Conservation (phyloP, 2,329 filamentous ascomycete species). For the Myriangium duriaei region DNA sequence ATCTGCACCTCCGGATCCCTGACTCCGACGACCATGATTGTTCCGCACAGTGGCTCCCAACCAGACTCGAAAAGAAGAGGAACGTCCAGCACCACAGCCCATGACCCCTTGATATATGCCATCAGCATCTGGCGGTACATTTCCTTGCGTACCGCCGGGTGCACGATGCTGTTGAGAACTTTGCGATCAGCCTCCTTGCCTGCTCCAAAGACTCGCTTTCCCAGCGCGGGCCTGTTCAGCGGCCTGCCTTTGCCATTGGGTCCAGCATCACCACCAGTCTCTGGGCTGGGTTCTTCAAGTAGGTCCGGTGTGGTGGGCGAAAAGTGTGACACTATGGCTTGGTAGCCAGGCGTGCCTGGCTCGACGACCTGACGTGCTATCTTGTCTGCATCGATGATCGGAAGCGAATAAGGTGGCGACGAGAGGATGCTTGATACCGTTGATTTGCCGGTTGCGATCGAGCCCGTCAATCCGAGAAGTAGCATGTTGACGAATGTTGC, state of each 20-base stretch:
- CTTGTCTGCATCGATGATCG: constrained; percentile 87
- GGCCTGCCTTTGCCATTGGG: constrained; percentile 53
- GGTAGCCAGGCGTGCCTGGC: constrained; percentile 75
- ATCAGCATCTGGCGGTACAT: constrained; percentile 66
- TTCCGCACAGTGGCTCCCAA: constrained; percentile 75
- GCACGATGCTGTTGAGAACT: constrained; percentile 79
- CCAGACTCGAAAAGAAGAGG: constrained; percentile 82
- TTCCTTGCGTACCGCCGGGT: constrained; percentile 73
- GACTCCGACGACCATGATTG: constrained; percentile 78
- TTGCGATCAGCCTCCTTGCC: constrained; percentile 60
- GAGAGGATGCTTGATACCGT: constrained; percentile 80
- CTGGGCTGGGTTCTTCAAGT: constrained; percentile 47
- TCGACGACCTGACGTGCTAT: constrained; percentile 89
- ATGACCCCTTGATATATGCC: constrained; percentile 61
- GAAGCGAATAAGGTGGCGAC: constrained; percentile 67
- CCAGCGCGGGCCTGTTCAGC: constrained; percentile 76
- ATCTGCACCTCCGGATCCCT: constrained; percentile 72
- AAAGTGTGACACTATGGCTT: constrained; percentile 72
- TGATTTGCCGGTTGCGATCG: constrained; percentile 95
- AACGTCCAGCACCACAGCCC: constrained; percentile 87
- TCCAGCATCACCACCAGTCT: constrained; percentile 36
- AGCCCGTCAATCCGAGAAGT: constrained; percentile 89
- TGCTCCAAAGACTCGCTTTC: constrained; percentile 73
- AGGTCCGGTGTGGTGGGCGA: constrained; percentile 73
- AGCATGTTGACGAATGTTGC: constrained; percentile 52